These are phyloP conservation scores for Coniella lustricola DNA, from an alignment of 2,329 filamentous ascomycete genomes.

Conservation along the genomic window DNA sequence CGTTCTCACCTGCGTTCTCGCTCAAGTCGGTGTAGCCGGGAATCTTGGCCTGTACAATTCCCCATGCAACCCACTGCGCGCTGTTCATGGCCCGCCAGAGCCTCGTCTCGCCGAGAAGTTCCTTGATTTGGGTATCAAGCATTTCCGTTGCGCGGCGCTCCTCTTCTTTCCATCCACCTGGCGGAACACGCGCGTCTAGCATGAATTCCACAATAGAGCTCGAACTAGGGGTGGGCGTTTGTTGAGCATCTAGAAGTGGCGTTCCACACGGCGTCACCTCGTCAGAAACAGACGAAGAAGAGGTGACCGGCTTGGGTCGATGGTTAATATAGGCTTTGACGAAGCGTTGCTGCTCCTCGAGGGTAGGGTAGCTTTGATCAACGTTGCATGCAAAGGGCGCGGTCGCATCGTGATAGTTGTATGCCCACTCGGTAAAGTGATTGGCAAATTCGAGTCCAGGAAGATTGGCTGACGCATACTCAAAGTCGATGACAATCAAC, in stretches of 20 bases:
- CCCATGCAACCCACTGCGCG: constrained; percentile 92
- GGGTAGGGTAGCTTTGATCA: constrained; percentile 69
- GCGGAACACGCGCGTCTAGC: constrained; percentile 64
- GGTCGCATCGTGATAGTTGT: constrained; percentile 81
- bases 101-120: constrained; percentile 69
- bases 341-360: constrained; percentile 77
- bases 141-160: constrained; percentile 57
- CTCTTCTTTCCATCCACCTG: constrained; percentile 50
- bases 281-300: constrained; percentile 27
- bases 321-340: constrained; percentile 83
- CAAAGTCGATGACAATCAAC: constrained; percentile 95
- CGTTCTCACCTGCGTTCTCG: too few relatives aligned
- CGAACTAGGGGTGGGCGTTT: constrained; percentile 25
- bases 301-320: constrained; percentile 50
- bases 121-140: constrained; percentile 59
- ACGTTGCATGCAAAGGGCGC: constrained; percentile 62
- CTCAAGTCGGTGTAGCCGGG: constrained; percentile 56
- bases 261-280: constrained; percentile 38
- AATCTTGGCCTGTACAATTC: constrained; percentile 88
- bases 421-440: constrained; percentile 97
- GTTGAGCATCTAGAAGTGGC: constrained; percentile 25
- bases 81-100: constrained; percentile 86
- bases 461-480: constrained; percentile 87
- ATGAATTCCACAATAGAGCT: constrained; percentile 64
- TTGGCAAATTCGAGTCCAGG: constrained; percentile 91